Evolutionary conservation across 129 eudicot species (phyloP).

Genomic region (Rutidosis leptorrhynchoides): DNA sequence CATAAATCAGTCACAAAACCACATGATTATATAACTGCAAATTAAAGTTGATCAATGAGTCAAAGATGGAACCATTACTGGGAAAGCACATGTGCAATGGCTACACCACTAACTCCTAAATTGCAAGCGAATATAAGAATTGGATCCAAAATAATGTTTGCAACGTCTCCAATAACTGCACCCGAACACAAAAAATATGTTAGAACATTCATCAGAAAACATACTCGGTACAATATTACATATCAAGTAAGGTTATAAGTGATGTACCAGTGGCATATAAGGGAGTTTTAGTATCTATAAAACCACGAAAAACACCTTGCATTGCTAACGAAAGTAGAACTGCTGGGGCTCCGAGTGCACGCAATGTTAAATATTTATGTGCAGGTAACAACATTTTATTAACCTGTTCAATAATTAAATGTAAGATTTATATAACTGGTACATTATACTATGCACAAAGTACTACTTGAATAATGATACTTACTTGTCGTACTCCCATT

Average conservation of each 20-base stretch:
- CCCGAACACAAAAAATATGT: not conserved
- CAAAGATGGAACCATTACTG: too few species aligned
- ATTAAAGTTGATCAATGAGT: not conserved
- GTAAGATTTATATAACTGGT: not conserved
- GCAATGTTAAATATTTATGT: too few species aligned
- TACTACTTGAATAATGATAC: conserved; percentile 26
- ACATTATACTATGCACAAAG: not conserved
- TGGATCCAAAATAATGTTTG: too few species aligned
- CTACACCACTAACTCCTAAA: too few species aligned
- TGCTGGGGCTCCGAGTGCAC: too few species aligned
- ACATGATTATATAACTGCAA: not conserved
- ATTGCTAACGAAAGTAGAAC: too few species aligned
- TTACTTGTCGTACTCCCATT: conserved; percentile 73
- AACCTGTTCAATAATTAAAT: conserved; percentile 33
- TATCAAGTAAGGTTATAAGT: not conserved
- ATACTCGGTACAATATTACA: not conserved
- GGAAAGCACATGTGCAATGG: too few species aligned
- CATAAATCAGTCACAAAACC: not conserved
- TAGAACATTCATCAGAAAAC: not conserved
- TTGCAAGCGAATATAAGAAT: too few species aligned
- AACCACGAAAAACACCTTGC: too few species aligned
- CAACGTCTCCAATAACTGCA: conserved; percentile 75
- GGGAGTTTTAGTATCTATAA: too few species aligned
- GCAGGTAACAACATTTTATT: conserved; percentile 68
- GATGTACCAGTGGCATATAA: conserved; percentile 73